Conservation (phyloP, 2,329 filamentous ascomycete species). For the Diplodia corticola region DNA sequence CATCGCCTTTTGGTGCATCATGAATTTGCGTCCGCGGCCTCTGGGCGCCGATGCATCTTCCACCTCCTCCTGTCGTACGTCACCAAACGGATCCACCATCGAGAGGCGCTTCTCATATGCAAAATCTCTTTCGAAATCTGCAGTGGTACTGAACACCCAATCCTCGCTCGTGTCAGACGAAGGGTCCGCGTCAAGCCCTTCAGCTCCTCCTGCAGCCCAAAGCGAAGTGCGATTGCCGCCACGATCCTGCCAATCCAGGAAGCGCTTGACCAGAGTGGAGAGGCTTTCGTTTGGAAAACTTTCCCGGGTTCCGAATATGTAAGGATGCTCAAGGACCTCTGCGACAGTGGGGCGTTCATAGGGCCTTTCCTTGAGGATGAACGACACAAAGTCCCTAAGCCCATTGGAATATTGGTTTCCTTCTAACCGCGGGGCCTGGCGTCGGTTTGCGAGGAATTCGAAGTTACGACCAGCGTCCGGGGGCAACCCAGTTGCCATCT, state of each 20-base stretch:
- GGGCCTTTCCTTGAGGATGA: slow-evolving; percentile 70
- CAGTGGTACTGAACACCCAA: slow-evolving; percentile 67
- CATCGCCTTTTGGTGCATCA: slow-evolving; percentile 50
- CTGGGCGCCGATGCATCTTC: background rate
- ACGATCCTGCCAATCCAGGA: slow-evolving; percentile 72
- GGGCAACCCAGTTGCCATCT: slow-evolving; percentile 76
- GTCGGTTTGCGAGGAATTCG: slow-evolving; percentile 60
- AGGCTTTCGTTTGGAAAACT: slow-evolving; percentile 66
- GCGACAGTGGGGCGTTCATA: slow-evolving; percentile 68
- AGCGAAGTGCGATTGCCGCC: slow-evolving; percentile 69
- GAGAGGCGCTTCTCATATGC: slow-evolving; percentile 50
- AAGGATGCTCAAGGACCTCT: slow-evolving; percentile 68
- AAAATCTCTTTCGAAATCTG: slow-evolving; percentile 58
- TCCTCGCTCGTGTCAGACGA: slow-evolving; percentile 51
- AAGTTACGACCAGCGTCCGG: slow-evolving; percentile 47
- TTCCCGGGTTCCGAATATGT: slow-evolving; percentile 63
- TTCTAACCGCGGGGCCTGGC: slow-evolving; percentile 64
- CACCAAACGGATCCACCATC: slow-evolving; percentile 46
- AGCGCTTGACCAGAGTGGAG: slow-evolving; percentile 67
- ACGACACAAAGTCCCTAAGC: slow-evolving; percentile 69
- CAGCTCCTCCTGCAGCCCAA: slow-evolving; percentile 59
- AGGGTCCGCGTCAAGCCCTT: slow-evolving; percentile 52
- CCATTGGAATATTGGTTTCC: slow-evolving; percentile 69
- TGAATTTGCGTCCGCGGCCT: slow-evolving; percentile 7
- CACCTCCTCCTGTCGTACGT: background rate